Evolutionary conservation across 768 basidiomycete genomes (phyloP), one percentile per base, ranked within the genome.

Genomic region (Hericium alpestre): DNA sequence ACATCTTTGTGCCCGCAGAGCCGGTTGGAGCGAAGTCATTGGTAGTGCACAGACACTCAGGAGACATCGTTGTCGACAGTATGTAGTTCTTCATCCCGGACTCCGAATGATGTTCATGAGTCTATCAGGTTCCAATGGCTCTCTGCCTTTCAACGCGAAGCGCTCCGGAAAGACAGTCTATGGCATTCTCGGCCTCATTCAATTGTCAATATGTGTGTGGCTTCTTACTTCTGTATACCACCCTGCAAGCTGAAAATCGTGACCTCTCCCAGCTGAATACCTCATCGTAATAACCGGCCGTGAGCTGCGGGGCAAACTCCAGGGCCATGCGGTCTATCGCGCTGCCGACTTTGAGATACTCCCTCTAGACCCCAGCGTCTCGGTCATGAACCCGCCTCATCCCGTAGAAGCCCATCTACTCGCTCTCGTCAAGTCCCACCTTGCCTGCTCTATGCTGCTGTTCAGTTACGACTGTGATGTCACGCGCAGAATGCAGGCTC

Each of bases 381-480:
- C 86, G 25, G 77, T 80, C 4, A 75, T 81, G 50, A 79, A 79
- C 63, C 81, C 86, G 51, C 83, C 88, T 6, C 87, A 93, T 69
- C 86, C 88, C 2, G 86, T 93, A 22, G 96, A 99, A 74, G 79
- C 83, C 12, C 90, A 94, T 67, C 75, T 98, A 4, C 74, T 97
- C 41, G 85, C 83, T 3, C 84, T 98, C 32, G 82, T 97, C 56
- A 84, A 87, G 59, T 84, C 87, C 38, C 95, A 98, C 69, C 73
- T 98, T 18, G 74, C 78, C 54, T 74, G 79, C 16, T 90, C 91
- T n/a, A 90, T 98, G 67, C 77, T 93, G 66, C 95, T 93, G 72
- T 96, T 93, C 72, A 90, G 89, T 60, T 96, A 97, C 69, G 82
- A 78, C 1, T 94, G 83, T 79, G 93, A 98, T 69, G 67, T 99